Evolutionary conservation across 2,329 filamentous ascomycete species (phyloP), one percentile per base, ranked within the genome.

Genomic region (Cordyceps cicadae): DNA sequence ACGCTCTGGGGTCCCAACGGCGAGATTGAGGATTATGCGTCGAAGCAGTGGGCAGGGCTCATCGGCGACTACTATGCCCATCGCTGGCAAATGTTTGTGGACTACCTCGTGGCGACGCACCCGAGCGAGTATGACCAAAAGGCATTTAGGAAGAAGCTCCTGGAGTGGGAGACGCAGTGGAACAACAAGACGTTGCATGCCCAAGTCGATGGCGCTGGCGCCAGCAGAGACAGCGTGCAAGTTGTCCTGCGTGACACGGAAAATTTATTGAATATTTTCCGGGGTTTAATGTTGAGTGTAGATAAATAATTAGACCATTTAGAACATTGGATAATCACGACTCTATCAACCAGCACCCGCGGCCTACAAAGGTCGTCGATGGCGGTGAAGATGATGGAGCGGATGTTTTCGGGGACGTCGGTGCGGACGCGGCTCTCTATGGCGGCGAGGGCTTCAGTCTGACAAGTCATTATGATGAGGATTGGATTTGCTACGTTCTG

Each of bases 1-100:
- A 79, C 78, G 7, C 70, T 77, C 14, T 80, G 77, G 78, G 77
- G 77, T 0, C 77, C 77, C 66, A 76, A 43, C 37, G 51, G 54
- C 26, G 51, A 59, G 39, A 45, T 80, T 48, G 70, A 65, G 32
- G 78, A 80, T 65, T 80, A 80, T 61, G 77, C 77, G 6, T 74
- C 72, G 0, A 79, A 78, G 66, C 67, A 68, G 37, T 81, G 77
- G 78, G 71, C 69, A 12, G 78, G 77, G 3, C 68, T 81, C 0
- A 71, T 79, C 1, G 69, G 68, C 0, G 67, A 66, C 1, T 81
- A 80, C 66, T 80, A 80, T 63, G 50, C 72, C 6, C 74, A 72
- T 15, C 66, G 78, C 8, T 81, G 77, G 78, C 57, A 70, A 54
- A 72, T 72, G 26, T 79, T 80, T 63, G 62, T 76, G 9, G 65